These are phyloP conservation scores for Rhodotorula toruloides DNA, from an alignment of 768 basidiomycete genomes.

Conservation along the genomic window DNA sequence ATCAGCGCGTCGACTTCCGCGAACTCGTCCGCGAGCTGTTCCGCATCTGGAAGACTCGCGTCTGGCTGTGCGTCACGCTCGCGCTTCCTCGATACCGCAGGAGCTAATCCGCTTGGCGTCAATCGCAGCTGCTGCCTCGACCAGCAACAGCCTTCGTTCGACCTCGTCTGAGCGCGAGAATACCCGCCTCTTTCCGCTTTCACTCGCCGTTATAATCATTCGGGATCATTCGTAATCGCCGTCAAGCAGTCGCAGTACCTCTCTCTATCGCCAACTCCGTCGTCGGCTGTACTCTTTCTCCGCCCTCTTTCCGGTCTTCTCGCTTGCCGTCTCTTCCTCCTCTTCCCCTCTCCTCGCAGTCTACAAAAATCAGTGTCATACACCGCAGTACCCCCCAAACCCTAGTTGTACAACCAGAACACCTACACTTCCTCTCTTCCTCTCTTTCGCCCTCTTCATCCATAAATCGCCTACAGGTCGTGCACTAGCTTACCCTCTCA, in stretches of 20 bases:
- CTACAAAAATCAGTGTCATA: no score
- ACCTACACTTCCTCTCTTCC: no score
- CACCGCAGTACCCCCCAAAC: not conserved
- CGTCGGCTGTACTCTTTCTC: not conserved
- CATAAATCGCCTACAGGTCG: no score
- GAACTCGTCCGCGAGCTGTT: constrained; percentile 93
- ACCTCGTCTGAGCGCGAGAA: no score
- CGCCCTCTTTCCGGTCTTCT: not conserved
- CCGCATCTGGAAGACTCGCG: constrained; percentile 88
- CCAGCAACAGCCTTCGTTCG: constrained; percentile 28
- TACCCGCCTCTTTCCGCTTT: not conserved
- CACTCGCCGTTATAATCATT: not conserved
- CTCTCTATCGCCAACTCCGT: no score
- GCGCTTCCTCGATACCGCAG: not conserved
- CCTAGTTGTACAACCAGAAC: not conserved
- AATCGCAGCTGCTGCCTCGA: constrained; percentile 27
- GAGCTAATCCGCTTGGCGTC: not conserved
- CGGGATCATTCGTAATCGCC: no score
- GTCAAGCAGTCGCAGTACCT: no score
- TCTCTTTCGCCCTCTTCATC: no score
- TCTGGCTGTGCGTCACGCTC: constrained; percentile 55
- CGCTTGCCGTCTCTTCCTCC: no score
- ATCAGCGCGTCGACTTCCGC: constrained; percentile 79
- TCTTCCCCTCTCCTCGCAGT: no score
- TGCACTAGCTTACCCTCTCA: no score